Evolutionary conservation across 1,284 basidiomycete species (phyloP).

Genomic region (Abortiporus biennis): DNA sequence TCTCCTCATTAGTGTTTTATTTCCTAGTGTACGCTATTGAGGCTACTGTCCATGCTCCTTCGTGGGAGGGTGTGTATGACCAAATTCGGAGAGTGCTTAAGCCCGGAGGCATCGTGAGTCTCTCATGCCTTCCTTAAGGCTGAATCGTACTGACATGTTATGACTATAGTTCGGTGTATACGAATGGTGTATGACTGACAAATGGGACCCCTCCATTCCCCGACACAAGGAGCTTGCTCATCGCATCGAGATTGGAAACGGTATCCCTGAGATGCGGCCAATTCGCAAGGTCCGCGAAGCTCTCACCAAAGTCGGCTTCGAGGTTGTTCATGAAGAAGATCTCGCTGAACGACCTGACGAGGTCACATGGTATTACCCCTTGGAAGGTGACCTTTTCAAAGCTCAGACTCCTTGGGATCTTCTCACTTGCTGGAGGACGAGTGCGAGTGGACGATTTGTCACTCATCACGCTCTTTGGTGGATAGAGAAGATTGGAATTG

Average conservation of each 20-base stretch:
- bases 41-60: constrained; percentile 94
- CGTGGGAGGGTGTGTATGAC: constrained; percentile 93
- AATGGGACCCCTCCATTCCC: constrained; percentile 84
- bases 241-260: constrained; percentile 89
- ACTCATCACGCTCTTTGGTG: constrained; percentile 39
- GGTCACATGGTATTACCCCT: constrained; percentile 94
- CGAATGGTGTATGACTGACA: constrained; percentile 99
- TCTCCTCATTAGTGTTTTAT: constrained; percentile 7
- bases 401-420: constrained; percentile 1
- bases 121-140: background rate
- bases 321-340: constrained; percentile 91
- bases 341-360: constrained; percentile 82
- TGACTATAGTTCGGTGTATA: constrained; percentile 95
- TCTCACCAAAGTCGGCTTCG: constrained; percentile 81
- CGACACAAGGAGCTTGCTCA: constrained; percentile 91
- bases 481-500: constrained; percentile 74
- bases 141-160: constrained; percentile 3
- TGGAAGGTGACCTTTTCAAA: background rate
- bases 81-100: constrained; percentile 95
- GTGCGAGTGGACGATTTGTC: background rate
- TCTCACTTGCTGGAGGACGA: constrained; percentile 1
- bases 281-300: constrained; percentile 73
- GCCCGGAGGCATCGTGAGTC: constrained; percentile 88
- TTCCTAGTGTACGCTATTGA: constrained; percentile 89
- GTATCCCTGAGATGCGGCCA: constrained; percentile 96